Conservation (phyloP, 768 basidiomycete genomes). For the Sarcomyxa edulis region DNA sequence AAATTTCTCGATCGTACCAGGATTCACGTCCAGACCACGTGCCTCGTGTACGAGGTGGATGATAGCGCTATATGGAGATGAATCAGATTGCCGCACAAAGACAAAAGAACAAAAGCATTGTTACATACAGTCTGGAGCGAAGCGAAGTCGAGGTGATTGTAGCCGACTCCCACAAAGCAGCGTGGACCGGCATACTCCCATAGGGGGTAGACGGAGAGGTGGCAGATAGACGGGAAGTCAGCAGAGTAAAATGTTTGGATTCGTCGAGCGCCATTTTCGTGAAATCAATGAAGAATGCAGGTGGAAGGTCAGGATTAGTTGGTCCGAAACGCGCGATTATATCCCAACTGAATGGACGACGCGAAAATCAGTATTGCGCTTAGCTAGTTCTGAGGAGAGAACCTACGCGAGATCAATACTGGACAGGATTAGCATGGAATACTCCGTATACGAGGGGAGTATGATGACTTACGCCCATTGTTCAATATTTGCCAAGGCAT, state of each 20-base stretch:
- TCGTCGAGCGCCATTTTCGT: conserved; percentile 84
- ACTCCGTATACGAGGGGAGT: not conserved
- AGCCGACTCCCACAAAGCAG: conserved; percentile 78
- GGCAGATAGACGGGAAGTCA: conserved; percentile 54
- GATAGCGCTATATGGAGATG: no score
- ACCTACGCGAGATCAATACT: conserved; percentile 74
- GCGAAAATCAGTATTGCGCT: no score
- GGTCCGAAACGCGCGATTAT: conserved; percentile 76
- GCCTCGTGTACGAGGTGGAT: conserved; percentile 87
- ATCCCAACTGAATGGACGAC: conserved; percentile 53
- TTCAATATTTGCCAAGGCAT: conserved; percentile 81
- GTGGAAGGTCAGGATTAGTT: conserved; percentile 53
- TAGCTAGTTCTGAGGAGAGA: no score
- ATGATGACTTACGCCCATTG: conserved; percentile 83
- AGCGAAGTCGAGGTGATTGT: conserved; percentile 61
- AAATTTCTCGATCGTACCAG: conserved; percentile 71
- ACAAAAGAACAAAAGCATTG: no score
- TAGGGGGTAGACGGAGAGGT: conserved; percentile 65
- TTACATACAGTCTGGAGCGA: conserved; percentile 64
- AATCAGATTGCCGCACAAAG: no score
- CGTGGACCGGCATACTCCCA: conserved; percentile 71
- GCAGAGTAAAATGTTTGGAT: conserved; percentile 74
- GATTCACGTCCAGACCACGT: conserved; percentile 80
- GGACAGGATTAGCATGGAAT: not conserved
- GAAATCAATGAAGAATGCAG: conserved; percentile 77